Conservation (phyloP, 2,329 filamentous ascomycete species). For the Xenoacremonium recifei region DNA sequence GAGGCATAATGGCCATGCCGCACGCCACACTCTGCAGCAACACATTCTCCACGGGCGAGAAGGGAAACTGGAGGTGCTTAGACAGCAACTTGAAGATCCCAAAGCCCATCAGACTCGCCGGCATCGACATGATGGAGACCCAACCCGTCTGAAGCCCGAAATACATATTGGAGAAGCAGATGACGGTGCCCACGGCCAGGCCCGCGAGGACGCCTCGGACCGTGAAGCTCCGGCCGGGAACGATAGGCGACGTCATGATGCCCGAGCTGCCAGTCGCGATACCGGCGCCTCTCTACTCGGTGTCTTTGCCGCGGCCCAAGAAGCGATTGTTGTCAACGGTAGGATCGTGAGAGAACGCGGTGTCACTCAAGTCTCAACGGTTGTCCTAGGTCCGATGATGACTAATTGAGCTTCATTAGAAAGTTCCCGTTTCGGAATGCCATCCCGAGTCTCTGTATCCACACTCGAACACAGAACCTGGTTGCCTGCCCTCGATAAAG, state of each 20-base stretch:
- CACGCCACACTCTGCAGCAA: constrained; percentile 94
- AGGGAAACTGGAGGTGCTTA: constrained; percentile 72
- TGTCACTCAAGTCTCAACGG: too few species aligned
- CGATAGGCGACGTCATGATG: constrained; percentile 20
- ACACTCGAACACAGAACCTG: too few species aligned
- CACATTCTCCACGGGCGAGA: constrained; percentile 94
- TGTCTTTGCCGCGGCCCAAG: background rate
- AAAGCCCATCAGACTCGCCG: constrained; percentile 89
- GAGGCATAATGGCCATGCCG: constrained; percentile 92
- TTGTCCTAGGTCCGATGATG: too few species aligned
- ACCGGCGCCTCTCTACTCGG: background rate
- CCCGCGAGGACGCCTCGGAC: constrained; percentile 76
- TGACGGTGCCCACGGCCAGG: constrained; percentile 80
- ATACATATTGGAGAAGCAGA: constrained; percentile 97
- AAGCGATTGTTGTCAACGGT: too few species aligned
- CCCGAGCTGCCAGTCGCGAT: background rate
- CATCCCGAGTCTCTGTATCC: too few species aligned
- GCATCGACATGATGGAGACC: constrained; percentile 91
- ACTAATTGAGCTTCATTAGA: too few species aligned
- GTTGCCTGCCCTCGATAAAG: too few species aligned
- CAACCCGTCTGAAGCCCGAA: constrained; percentile 87
- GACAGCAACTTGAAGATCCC: constrained; percentile 84
- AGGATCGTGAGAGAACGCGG: too few species aligned
- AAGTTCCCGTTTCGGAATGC: too few species aligned
- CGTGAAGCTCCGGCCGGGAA: constrained; percentile 72